Conservation (phyloP, 2,329 filamentous ascomycete species). For the Fusarium poae region DNA sequence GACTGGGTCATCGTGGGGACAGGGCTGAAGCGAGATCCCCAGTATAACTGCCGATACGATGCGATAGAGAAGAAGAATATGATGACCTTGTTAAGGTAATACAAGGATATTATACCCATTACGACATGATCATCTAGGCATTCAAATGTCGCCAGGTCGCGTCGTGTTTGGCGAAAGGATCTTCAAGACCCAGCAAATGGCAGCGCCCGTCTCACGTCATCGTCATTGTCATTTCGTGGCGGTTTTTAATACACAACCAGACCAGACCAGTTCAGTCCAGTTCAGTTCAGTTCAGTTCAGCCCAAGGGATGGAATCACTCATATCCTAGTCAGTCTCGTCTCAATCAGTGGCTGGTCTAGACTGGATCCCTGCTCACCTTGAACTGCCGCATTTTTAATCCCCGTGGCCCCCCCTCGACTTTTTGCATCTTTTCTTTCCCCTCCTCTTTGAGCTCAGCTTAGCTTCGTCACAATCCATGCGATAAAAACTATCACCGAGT, state of each 20-base stretch:
- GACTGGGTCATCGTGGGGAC: conserved; percentile 12
- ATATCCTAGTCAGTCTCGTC: conserved; percentile 10
- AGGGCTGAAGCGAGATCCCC: conserved; percentile 28
- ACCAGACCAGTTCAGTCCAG: not conserved
- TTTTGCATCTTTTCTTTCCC: conserved; percentile 2
- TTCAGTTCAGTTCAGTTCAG: not conserved
- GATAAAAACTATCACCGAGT: not conserved
- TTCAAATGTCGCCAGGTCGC: not conserved
- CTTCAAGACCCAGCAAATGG: conserved; percentile 28
- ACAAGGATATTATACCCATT: conserved; percentile 1
- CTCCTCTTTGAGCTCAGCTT: conserved; percentile 10
- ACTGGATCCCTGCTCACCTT: conserved; percentile 1
- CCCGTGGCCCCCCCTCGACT: conserved; percentile 4
- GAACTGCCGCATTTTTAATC: conserved; percentile 13
- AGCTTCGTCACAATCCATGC: conserved; percentile 9
- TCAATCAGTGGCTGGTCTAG: conserved; percentile 4
- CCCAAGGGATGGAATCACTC: conserved; percentile 8
- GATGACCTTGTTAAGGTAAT: not conserved
- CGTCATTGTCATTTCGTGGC: conserved; percentile 35
- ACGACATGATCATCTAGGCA: conserved; percentile 3
- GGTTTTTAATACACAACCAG: conserved; percentile 16
- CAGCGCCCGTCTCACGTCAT: conserved; percentile 46
- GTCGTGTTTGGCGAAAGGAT: conserved; percentile 16
- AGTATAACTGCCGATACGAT: not conserved
- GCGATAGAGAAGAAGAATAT: too few relatives aligned